phyloP scores from a whole-genome alignment of 495 filamentous ascomycete species.

The Aspergillus haitiensis region DNA sequence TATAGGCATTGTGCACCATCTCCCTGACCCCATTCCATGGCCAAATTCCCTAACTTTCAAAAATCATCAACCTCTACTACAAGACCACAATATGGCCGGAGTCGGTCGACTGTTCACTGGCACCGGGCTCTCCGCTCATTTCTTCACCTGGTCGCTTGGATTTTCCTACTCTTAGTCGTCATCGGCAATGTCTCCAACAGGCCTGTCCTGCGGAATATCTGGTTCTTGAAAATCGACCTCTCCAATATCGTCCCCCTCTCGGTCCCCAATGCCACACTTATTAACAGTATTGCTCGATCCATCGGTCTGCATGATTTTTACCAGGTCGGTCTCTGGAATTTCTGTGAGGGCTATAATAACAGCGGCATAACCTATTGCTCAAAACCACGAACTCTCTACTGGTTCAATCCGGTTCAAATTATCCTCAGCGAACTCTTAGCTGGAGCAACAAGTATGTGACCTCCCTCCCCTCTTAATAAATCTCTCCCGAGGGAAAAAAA shows the following conservation, averaged over 20 bases:
- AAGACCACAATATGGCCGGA: constrained; percentile 31
- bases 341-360: constrained; percentile 78
- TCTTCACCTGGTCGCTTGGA: constrained; percentile 68
- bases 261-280: constrained; percentile 71
- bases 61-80: constrained; percentile 21
- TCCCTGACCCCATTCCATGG: constrained; percentile 21
- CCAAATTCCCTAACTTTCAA: constrained; percentile 36
- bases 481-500: not conserved
- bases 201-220: constrained; percentile 63
- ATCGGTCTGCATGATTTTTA: constrained; percentile 94
- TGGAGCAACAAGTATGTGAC: constrained; percentile 69
- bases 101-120: constrained; percentile 34
- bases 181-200: constrained; percentile 67
- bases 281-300: constrained; percentile 86
- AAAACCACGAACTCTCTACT: constrained; percentile 67
- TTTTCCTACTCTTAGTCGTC: constrained; percentile 76
- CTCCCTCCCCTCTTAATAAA: not conserved
- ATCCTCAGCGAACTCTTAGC: constrained; percentile 72
- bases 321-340: constrained; percentile 86
- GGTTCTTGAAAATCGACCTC: constrained; percentile 83
- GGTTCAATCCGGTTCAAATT: constrained; percentile 87
- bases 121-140: constrained; percentile 59
- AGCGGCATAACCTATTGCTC: constrained; percentile 75
- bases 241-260: constrained; percentile 75
- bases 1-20: not conserved